These are phyloP conservation scores for Sporobolomyces pararoseus DNA, from an alignment of 768 basidiomycete species.

Conservation along the genomic window DNA sequence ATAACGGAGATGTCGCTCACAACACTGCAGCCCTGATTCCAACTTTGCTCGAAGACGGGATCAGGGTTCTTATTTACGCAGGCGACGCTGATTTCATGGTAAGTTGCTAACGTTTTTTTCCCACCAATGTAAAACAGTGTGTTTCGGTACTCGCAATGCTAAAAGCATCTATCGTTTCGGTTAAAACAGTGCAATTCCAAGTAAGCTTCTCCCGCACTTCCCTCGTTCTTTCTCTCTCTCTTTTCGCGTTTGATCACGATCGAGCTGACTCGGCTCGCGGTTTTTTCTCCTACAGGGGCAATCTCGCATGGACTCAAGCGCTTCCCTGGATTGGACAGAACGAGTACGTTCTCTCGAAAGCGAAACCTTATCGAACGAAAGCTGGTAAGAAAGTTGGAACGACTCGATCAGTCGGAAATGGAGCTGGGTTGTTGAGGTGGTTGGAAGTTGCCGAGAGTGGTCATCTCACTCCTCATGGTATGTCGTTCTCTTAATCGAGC, in stretches of 20 bases:
- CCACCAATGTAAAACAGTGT: slow-evolving; percentile 41
- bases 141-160: slow-evolving; percentile 60
- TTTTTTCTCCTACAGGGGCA: too few relatives aligned
- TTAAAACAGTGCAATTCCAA: slow-evolving; percentile 88
- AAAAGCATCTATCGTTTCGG: too few relatives aligned
- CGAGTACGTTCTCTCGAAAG: slow-evolving; percentile 59
- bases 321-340: slow-evolving; percentile 62
- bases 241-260: too few relatives aligned
- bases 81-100: slow-evolving; percentile 51
- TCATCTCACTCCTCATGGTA: slow-evolving; percentile 53
- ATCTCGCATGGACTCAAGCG: slow-evolving; percentile 67
- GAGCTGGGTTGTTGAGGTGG: slow-evolving; percentile 45
- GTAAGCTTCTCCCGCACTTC: slow-evolving; percentile 47
- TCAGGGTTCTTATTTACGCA: slow-evolving; percentile 82
- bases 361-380: slow-evolving; percentile 59
- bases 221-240: too few relatives aligned
- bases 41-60: slow-evolving; percentile 72
- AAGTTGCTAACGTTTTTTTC: too few relatives aligned
- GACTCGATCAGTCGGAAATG: slow-evolving; percentile 67
- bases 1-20: slow-evolving; percentile 73
- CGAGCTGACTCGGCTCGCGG: too few relatives aligned
- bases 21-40: slow-evolving; percentile 75
- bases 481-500: background rate
- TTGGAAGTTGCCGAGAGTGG: slow-evolving; percentile 69
- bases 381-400: slow-evolving; percentile 61